Base-by-base conservation (phyloP, 1,139 yeast genomes). In the Diutina pseudorugosa region DNA sequence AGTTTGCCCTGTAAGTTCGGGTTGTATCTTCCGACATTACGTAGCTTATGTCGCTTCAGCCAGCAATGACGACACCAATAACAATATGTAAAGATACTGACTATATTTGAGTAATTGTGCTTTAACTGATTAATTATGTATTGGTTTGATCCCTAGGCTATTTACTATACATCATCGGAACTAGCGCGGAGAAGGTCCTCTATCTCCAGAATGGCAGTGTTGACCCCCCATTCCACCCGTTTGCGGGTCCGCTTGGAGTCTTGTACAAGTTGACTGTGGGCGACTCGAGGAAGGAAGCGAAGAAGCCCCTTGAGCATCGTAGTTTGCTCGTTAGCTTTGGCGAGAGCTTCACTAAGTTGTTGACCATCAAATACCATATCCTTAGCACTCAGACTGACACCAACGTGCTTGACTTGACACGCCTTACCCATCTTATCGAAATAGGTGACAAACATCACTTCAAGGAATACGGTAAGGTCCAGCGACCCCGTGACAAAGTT, bases 141-240 rank as follows among this genome's bases (percentile, higher is more conserved):
- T n/a, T n/a, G n/a, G n/a, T n/a, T n/a, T n/a, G n/a, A n/a, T n/a
- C n/a, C n/a, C n/a, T n/a, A n/a, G n/a, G n/a, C n/a, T n/a, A n/a
- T n/a, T n/a, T n/a, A 23, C 25, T 23, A 23, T 23, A 23, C 25
- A 23, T 23, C 25, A 23, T 23, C 25, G 25, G 25, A 23, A 14
- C n/a, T 30, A 11, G 14, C n/a, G 5, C 36, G 36, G n/a, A 30
- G 25, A 11, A 20, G 18, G 4, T 43, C 47, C 9, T 43, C 47
- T 11, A 43, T 21, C 18, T 14, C 47, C 4, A 4, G 8, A 4
- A 43, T 43, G 8, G 33, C 19, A 12, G 80, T 69, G 54, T 76
- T 76, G 12, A 77, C 74, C 2, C 85, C 95, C 95, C 95, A 88
- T 43, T 75, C 73, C 8, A 86, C 75, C 63, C 94, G 75, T 27